Base-by-base conservation (phyloP, 106 monocot species). In the Dendrobium huoshanense region DNA sequence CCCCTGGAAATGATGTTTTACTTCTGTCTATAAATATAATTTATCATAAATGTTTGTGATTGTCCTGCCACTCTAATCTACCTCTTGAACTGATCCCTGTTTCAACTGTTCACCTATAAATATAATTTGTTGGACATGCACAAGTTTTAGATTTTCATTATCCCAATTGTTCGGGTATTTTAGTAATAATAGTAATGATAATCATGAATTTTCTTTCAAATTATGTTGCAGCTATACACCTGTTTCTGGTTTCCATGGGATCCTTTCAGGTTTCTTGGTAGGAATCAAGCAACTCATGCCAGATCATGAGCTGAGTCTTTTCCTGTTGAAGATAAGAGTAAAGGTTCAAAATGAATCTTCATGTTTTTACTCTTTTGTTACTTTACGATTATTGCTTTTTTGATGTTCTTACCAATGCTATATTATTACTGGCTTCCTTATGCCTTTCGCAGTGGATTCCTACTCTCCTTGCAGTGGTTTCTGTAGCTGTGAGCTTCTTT, bases 241-340 rank as follows among this genome's bases (percentile, higher is more conserved):
- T 83, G 48, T 97, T 79, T 92, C 90, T 80, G 96, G 96, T 19
- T 97, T 94, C 87, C 82, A 90, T 85, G 96, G 96, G 41, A 84
- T 94, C 44, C 85, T 97, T 87, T 79, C 92, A 74, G 96, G 92
- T 65, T 92, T 97, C 54, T 84, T 97, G 24, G 96, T 97, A 45
- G 96, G 88, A 44, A 86, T 92, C 79, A 97, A 97, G 72, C 96
- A 97, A 90, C 90, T 97, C 78, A 88, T 92, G 78, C 94, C 96
- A 75, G 91, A 97, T 83, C 90, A 94, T 51, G 96, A 94, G 73
- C 55, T 97, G 13, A 82, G 80, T 67, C 64, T 91, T 73, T 87
- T 85, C 56, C 43, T 86, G 44, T 33, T 93, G 65, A 92, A 92
- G 85, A 86, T 94, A 65, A 94, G 89, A 85, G 88, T 87, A 76